Evolutionary conservation across 2,329 filamentous ascomycete species (phyloP), one percentile per base, ranked within the genome.

Genomic region (Venturia asperata): DNA sequence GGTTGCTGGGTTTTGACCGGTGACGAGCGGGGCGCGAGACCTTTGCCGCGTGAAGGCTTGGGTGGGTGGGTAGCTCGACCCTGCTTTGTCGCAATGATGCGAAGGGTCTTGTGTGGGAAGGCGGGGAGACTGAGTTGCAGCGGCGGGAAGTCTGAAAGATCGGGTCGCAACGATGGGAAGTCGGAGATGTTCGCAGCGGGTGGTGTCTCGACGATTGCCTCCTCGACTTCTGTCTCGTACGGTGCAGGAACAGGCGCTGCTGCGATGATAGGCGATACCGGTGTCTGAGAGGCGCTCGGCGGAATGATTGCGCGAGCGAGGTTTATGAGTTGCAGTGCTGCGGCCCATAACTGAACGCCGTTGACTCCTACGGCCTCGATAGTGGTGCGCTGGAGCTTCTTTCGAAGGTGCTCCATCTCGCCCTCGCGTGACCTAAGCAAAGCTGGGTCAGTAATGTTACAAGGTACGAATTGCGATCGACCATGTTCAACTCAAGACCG

Each of bases 331-430:
- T 68, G 68, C 5, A 79, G 67, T 6, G 74, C 73, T 41, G 73
- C 70, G 17, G 67, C 68, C 77, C 77, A 79, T 5, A 79, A 70
- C 47, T 77, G 72, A 17, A 75, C 73, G 42, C 70, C 71, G 21
- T 67, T 64, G 19, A 69, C 69, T 27, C 74, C 73, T 41, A 69
- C 56, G 13, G 73, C 68, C 41, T 73, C 72, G 52, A 79, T 74
- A 52, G 72, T 70, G 19, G 73, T 72, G 19, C 76, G 73, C 69
- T 79, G 76, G 19, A 79, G 70, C 64, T 74, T 76, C 67, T 72
- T 77, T n/a, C 76, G 71, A 7, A 71, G 68, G 66, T 73, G 73
- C 19, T 76, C 73, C 13, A 78, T 67, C 15, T 61, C 30, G 11
- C 15, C 30, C 15, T 39, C 9, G 9, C 24, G 52, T 27, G 27